phyloP scores from a whole-genome alignment of 73 alveolate species.

The Paramecium octaurelia region DNA sequence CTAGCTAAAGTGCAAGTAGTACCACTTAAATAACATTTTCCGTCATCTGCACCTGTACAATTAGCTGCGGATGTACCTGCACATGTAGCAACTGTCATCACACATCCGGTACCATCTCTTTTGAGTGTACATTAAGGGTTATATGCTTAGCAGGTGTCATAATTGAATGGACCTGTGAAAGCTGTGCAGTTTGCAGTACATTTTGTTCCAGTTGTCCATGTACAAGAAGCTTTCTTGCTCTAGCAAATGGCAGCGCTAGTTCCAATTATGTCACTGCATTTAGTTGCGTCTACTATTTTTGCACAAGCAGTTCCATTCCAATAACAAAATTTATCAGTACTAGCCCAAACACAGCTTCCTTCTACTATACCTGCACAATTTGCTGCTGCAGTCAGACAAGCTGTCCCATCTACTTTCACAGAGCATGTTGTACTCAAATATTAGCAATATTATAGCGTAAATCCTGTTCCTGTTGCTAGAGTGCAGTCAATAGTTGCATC shows the following conservation, averaged over 20 bases:
- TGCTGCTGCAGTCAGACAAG: neutral
- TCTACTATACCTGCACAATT: neutral
- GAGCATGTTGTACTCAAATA: neutral
- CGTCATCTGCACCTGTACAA: neutral
- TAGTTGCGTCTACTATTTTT: neutral
- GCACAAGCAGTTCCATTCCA: neutral
- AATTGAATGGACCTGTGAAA: neutral
- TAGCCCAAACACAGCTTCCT: neutral
- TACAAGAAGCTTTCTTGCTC: neutral
- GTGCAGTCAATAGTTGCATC: neutral
- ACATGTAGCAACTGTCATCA: neutral
- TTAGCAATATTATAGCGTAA: neutral
- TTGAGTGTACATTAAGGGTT: neutral
- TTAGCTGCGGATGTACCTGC: neutral
- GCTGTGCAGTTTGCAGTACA: neutral
- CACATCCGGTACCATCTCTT: neutral
- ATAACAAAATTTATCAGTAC: neutral
- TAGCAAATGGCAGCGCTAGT: neutral
- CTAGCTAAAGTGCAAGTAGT: neutral
- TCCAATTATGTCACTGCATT: neutral
- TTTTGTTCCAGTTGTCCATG: neutral
- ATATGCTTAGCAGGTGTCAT: neutral
- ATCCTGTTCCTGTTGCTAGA: neutral
- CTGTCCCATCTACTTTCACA: neutral
- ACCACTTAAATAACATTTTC: neutral